Percentiles rank a stretch among this genome's conserved stretches.
Evolutionary conservation across 2,329 filamentous ascomycete genomes (phyloP).

Genomic region (Paracorniculantispora psalliotae): DNA sequence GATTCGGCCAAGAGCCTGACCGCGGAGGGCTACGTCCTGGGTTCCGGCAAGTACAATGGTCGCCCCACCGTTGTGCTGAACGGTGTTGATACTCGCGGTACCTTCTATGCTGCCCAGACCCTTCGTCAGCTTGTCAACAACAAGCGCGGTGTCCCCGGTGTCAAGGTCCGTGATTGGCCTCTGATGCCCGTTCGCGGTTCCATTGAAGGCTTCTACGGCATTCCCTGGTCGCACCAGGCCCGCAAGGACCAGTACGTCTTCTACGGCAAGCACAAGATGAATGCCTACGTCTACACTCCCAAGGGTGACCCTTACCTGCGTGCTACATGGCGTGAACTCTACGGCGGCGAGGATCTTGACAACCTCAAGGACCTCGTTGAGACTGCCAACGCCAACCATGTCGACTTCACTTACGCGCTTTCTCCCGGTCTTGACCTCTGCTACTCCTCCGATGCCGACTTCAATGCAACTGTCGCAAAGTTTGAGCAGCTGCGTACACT

Average conservation of each 20-base stretch:
- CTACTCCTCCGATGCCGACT: constrained; percentile 16
- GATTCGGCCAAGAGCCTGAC: constrained; percentile 7
- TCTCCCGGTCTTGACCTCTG: constrained; percentile 16
- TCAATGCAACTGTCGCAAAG: constrained; percentile 15
- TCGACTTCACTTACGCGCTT: constrained; percentile 16
- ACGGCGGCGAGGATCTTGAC: constrained; percentile 13
- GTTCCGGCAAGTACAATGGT: constrained; percentile 7
- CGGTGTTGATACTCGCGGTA: constrained; percentile 15
- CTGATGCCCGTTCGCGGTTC: constrained; percentile 18
- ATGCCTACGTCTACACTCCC: constrained; percentile 17
- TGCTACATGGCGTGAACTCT: constrained; percentile 15
- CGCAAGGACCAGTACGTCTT: constrained; percentile 17
- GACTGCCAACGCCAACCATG: constrained; percentile 17
- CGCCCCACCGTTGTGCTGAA: constrained; percentile 14
- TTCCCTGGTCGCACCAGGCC: constrained; percentile 17
- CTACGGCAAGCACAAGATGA: constrained; percentile 17
- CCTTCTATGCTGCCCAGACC: constrained; percentile 17
- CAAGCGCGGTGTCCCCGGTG: constrained; percentile 2
- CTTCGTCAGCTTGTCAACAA: constrained; percentile 15
- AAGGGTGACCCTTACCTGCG: constrained; percentile 14
- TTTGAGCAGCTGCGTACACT: constrained; percentile 16
- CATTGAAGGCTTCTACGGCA: constrained; percentile 19
- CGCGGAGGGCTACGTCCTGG: constrained; percentile 15
- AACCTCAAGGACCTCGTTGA: constrained; percentile 15
- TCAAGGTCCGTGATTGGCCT: constrained; percentile 17